Evolutionary conservation across 768 basidiomycete species (phyloP).

Genomic region (Lactarius evosmus): DNA sequence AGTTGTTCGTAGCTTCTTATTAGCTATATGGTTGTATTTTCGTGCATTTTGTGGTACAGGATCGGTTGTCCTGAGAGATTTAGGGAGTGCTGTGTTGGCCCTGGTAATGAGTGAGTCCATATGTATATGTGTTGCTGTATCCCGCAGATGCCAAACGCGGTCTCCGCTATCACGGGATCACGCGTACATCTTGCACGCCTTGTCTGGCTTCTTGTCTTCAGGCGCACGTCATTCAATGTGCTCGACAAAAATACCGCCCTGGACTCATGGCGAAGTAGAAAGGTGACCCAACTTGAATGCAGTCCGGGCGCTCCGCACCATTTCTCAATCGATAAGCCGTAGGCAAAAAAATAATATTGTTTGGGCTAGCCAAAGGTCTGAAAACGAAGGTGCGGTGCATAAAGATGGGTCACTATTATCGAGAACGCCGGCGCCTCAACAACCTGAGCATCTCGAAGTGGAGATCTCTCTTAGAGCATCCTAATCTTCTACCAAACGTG

Average conservation of each 20-base stretch:
- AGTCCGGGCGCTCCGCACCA: neutral
- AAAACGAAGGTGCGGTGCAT: neutral
- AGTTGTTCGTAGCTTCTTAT: slow-evolving; percentile 72
- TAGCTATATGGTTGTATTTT: slow-evolving; percentile 59
- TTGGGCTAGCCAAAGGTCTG: neutral
- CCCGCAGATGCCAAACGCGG: neutral
- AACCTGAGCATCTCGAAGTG: neutral
- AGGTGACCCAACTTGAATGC: neutral
- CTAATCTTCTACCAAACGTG: slow-evolving; percentile 34
- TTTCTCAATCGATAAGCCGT: neutral
- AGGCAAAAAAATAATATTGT: neutral
- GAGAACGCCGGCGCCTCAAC: neutral
- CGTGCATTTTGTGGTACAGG: slow-evolving; percentile 46
- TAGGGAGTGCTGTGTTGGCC: slow-evolving; percentile 54
- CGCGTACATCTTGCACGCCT: too few relatives aligned
- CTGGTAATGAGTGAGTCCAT: slow-evolving; percentile 21
- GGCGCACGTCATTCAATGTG: too few relatives aligned
- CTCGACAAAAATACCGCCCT: too few relatives aligned
- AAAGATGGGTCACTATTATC: neutral
- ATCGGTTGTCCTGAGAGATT: slow-evolving; percentile 57
- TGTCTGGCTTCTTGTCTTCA: too few relatives aligned
- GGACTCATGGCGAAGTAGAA: neutral
- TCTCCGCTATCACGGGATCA: neutral
- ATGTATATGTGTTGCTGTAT: neutral
- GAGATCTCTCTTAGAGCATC: neutral